Percentiles rank a stretch among this genome's conserved stretches.
Evolutionary conservation across 805 yeast genomes (phyloP).

Genomic region (Danielia reshetovae): DNA sequence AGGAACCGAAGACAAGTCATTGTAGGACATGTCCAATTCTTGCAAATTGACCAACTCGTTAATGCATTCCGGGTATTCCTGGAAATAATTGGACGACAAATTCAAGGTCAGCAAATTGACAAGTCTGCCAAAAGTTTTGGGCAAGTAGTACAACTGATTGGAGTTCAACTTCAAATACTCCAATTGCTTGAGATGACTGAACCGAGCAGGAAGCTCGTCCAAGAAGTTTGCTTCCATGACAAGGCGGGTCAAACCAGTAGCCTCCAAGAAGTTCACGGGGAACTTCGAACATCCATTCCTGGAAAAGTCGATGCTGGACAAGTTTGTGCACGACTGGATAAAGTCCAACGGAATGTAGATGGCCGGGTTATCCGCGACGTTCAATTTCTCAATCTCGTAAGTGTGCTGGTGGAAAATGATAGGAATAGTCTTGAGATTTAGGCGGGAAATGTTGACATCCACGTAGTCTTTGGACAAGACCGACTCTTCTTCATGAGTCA

Average conservation of each 20-base stretch:
- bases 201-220: conserved; percentile 53
- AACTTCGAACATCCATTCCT: conserved; percentile 69
- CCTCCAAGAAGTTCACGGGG: conserved; percentile 70
- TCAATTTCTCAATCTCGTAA: conserved; percentile 72
- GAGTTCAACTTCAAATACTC: conserved; percentile 66
- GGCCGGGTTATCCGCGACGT: conserved; percentile 84
- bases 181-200: conserved; percentile 51
- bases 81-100: conserved; percentile 72
- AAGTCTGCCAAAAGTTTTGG: conserved; percentile 55
- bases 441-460: conserved; percentile 66
- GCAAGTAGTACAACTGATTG: conserved; percentile 64
- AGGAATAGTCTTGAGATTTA: conserved; percentile 81
- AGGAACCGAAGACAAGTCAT: conserved; percentile 62
- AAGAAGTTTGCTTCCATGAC: conserved; percentile 79
- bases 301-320: conserved; percentile 63
- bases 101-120: conserved; percentile 58
- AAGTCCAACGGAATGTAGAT: conserved; percentile 81
- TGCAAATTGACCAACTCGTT: conserved; percentile 54
- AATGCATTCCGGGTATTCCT: conserved; percentile 60
- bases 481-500: conserved; percentile 69
- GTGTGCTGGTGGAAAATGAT: conserved; percentile 77
- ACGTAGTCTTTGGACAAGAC: conserved; percentile 61
- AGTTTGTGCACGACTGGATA: conserved; percentile 73
- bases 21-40: conserved; percentile 79
- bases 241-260: conserved; percentile 59